Evolutionary conservation across 306 rosid species (phyloP).

Genomic region (Parietaria judaica): DNA sequence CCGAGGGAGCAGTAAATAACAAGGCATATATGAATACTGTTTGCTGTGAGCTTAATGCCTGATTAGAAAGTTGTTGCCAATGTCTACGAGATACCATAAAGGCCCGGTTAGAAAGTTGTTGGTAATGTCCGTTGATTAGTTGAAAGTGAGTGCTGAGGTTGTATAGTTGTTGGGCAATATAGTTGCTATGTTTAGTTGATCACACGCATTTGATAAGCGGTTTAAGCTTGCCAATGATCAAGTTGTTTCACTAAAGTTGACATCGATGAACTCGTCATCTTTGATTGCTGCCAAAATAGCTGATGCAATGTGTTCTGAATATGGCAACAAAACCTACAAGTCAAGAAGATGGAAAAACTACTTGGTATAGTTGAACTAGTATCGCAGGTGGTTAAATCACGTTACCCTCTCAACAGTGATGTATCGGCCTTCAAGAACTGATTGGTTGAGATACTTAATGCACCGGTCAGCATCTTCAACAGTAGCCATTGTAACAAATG

Average conservation of each 20-base stretch:
- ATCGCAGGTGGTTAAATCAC: conserved; percentile 21
- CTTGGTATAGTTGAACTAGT: conserved; percentile 17
- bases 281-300: conserved; percentile 98
- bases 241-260: conserved; percentile 95
- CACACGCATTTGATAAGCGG: conserved; percentile 89
- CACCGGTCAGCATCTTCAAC: conserved; percentile 82
- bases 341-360: conserved; percentile 46
- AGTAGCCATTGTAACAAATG: conserved; percentile 75
- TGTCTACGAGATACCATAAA: conserved; percentile 71
- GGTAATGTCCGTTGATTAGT: conserved; percentile 98
- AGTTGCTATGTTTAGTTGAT: conserved; percentile 98
- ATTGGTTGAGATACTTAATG: conserved; percentile 86
- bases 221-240: conserved; percentile 95
- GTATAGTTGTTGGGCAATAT: conserved; percentile 93
- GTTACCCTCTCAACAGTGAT: conserved; percentile 93
- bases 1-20: conserved; percentile 17
- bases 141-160: conserved; percentile 95
- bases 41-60: too few relatives aligned
- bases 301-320: conserved; percentile 92
- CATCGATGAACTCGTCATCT: conserved; percentile 94
- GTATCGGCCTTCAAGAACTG: conserved; percentile 87
- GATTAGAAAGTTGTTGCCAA: too few relatives aligned
- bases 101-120: conserved; percentile 86
- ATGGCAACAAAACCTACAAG: conserved; percentile 88
- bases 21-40: conserved; percentile 37